Evolutionary conservation across 2,329 filamentous ascomycete genomes (phyloP).

Genomic region (Nemania serpens): DNA sequence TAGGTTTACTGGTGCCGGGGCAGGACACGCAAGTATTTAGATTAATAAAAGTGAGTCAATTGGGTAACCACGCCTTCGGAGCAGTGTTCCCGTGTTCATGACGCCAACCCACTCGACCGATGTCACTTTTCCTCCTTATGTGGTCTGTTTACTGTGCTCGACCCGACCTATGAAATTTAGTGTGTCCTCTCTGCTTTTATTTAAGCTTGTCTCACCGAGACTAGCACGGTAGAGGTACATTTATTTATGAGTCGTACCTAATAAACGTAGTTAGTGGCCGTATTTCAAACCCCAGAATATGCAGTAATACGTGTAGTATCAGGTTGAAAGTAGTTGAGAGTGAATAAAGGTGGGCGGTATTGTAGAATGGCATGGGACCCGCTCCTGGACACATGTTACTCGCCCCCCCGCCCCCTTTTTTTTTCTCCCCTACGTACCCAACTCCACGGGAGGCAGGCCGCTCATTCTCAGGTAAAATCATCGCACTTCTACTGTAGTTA

Average conservation of each 20-base stretch:
- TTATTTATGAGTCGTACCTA: neutral
- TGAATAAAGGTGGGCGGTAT: no score
- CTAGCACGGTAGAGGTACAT: neutral
- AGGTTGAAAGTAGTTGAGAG: no score
- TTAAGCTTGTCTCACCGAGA: neutral
- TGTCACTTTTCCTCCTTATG: neutral
- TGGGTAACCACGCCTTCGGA: neutral
- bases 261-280: no score
- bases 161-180: neutral
- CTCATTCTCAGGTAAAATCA: no score
- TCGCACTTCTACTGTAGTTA: no score
- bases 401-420: no score
- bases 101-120: slow-evolving; percentile 9
- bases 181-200: neutral
- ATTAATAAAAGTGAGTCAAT: neutral
- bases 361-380: no score
- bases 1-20: slow-evolving; percentile 2
- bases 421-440: no score
- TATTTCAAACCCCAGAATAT: neutral
- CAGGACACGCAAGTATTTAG: neutral
- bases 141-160: neutral
- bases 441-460: no score
- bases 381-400: no score
- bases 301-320: no score
- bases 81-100: neutral